These are phyloP conservation scores for Centaurea solstitialis DNA, from an alignment of 129 eudicot species.

Conservation along the genomic window DNA sequence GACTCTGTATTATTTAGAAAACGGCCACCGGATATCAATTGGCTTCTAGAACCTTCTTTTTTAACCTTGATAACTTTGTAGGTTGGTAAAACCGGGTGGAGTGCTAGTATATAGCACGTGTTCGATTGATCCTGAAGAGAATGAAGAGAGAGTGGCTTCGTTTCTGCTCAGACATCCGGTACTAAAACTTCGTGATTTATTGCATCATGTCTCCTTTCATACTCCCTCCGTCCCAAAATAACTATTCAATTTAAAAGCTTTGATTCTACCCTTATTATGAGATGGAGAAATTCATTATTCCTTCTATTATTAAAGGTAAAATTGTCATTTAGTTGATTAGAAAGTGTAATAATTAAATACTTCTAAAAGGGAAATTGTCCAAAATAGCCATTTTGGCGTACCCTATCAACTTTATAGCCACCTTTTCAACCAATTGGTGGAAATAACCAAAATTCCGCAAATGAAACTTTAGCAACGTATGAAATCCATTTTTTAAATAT, in stretches of 20 bases:
- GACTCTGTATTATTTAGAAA: neutral
- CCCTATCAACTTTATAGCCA: too few relatives aligned
- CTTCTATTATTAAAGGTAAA: neutral
- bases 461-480: too few relatives aligned
- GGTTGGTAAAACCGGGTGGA: conserved; percentile 85
- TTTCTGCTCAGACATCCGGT: conserved; percentile 83
- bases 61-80: conserved; percentile 22
- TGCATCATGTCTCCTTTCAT: neutral
- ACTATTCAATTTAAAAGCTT: neutral
- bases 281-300: neutral
- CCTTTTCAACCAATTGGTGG: too few relatives aligned
- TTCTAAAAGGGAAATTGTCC: too few relatives aligned
- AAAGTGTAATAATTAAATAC: too few relatives aligned
- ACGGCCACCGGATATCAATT: neutral
- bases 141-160: conserved; percentile 82
- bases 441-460: too few relatives aligned
- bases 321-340: too few relatives aligned
- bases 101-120: conserved; percentile 88
- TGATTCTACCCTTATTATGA: neutral
- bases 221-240: neutral
- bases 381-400: too few relatives aligned
- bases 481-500: too few relatives aligned
- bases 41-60: neutral
- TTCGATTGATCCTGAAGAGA: conserved; percentile 90
- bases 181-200: conserved; percentile 19